A percentile compares a stretch with the other conserved stretches of the same genome.
Evolutionary conservation across 192 early-diverging fungal species (phyloP).

Genomic region (Gonapodya sp.): DNA sequence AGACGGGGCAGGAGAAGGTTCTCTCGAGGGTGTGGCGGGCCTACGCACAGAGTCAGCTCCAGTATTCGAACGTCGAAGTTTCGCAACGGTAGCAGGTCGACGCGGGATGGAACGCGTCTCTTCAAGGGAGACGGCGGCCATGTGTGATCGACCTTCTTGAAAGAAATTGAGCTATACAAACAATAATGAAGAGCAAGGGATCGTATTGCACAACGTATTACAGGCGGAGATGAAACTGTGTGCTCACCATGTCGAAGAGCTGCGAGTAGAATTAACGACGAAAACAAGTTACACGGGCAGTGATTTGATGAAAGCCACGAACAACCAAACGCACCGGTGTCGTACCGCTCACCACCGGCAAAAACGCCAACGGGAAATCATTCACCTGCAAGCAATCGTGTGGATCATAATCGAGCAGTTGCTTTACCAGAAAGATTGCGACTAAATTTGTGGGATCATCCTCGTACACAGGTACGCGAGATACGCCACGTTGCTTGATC

Average conservation of each 20-base stretch:
- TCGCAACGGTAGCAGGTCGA: not conserved
- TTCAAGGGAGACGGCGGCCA: not conserved
- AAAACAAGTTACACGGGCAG: not conserved
- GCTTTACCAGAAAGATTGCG: constrained; percentile 54
- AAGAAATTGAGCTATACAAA: constrained; percentile 2
- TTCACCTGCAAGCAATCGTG: not conserved
- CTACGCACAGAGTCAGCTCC: not conserved
- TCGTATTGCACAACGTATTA: no score
- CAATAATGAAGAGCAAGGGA: no score
- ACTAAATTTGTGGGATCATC: constrained; percentile 52
- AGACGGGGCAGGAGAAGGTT: not conserved
- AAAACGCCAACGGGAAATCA: not conserved
- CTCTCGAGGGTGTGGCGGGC: not conserved
- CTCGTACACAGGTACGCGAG: constrained; percentile 63
- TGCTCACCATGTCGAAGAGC: not conserved
- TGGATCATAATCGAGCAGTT: constrained; percentile 3
- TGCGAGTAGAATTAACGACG: not conserved
- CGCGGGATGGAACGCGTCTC: not conserved
- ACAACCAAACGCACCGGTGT: not conserved
- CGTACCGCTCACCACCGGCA: not conserved
- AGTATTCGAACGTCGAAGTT: not conserved
- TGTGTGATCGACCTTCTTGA: constrained; percentile 4
- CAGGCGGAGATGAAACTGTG: not conserved
- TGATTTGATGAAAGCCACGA: no score
- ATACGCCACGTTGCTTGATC: constrained; percentile 60